Percentiles rank a stretch among this genome's conserved stretches.
These are phyloP conservation scores for Angophora floribunda DNA, from an alignment of 345 rosid species.

Conservation along the genomic window DNA sequence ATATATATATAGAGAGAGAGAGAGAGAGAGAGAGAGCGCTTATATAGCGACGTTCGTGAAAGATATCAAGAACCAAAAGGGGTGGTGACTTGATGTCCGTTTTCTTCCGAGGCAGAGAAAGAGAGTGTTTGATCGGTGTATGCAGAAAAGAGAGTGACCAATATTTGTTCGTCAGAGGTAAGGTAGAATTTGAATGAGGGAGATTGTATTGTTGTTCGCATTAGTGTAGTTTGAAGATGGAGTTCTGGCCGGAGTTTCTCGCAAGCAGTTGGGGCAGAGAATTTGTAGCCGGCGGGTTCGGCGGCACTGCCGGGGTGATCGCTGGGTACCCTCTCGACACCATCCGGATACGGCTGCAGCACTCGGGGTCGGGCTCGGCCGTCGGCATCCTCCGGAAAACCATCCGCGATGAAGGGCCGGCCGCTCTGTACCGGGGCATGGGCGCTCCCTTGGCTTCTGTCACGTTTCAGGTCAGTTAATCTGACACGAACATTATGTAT, in stretches of 20 bases:
- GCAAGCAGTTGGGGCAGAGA: conserved; percentile 80
- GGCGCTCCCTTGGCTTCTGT: conserved; percentile 89
- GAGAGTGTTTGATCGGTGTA: not conserved
- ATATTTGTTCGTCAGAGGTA: not conserved
- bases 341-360: conserved; percentile 68
- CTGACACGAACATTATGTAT: not conserved
- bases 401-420: conserved; percentile 54
- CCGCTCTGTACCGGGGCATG: conserved; percentile 86
- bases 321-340: conserved; percentile 94
- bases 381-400: conserved; percentile 44
- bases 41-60: not conserved
- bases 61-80: not conserved
- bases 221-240: conserved; percentile 24
- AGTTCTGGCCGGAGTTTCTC: conserved; percentile 92
- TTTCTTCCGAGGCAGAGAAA: not conserved
- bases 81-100: not conserved
- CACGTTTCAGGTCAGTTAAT: conserved; percentile 64
- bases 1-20: not conserved
- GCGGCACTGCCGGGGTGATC: conserved; percentile 89
- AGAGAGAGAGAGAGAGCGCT: not conserved
- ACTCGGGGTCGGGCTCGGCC: conserved; percentile 52
- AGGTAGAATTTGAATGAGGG: not conserved
- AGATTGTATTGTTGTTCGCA: not conserved
- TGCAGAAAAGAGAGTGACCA: not conserved
- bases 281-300: conserved; percentile 89